Base-by-base conservation (phyloP, 1,284 basidiomycete genomes). In the Cryptococcus hybrid region DNA sequence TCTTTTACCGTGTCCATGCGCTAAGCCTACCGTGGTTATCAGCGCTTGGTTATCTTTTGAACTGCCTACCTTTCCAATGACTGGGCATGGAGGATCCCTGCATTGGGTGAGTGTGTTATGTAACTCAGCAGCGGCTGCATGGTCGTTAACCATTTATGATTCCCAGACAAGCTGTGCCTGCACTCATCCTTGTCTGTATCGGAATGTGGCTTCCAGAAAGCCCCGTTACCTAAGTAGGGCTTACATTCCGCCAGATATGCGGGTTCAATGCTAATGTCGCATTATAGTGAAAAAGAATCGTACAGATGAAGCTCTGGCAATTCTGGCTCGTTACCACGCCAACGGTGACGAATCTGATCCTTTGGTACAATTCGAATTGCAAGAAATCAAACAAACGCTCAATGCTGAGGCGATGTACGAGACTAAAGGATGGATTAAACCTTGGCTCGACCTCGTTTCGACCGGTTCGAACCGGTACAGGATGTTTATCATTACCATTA, bases 241-340 rank as follows among this genome's bases (percentile, higher is more conserved):
- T 44, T 15, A 3, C 13, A n/a, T 15, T 44, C n/a, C 7, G 5
- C 3, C 13, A 44, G 43, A 24, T 15, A 44, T 60, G 6, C 83
- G 87, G 30, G 30, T 30, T 30, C 3, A 30, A 30, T 30, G 30
- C 30, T 30, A 30, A 30, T 30, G 30, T 30, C 30, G 18, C 30
- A 30, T 30, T 30, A 30, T 30, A 30, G 30, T 30, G 30, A 30
- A 30, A 30, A 30, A 30, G 30, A 30, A 30, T 30, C 30, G 30
- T 30, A 3, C 30, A 53, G 82, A 80, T 0, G 87, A 90, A 64
- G 88, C 88, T 0, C 80, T 87, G 13, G 79, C 85, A 61, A 83
- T 90, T 61, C 82, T 91, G 24, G 85, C 87, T 12, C 87, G 89
- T 68, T 81, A 90, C 15, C 89, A 89, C 65, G 88, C 87, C 52